A percentile compares a stretch with the other conserved stretches of the same genome.
Evolutionary conservation across 768 basidiomycete species (phyloP).

Genomic region (Suillus plorans): DNA sequence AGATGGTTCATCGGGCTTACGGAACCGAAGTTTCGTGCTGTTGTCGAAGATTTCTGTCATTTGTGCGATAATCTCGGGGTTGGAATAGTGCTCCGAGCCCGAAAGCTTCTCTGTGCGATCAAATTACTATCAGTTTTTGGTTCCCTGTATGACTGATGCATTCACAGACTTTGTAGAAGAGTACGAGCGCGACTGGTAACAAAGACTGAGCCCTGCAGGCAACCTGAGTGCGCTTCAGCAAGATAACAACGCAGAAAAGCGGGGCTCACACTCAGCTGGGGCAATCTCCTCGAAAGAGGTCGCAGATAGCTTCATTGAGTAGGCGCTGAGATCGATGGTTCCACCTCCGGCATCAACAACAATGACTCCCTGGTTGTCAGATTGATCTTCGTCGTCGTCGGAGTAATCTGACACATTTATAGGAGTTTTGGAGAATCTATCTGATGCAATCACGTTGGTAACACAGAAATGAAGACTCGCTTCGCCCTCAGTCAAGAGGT

Average conservation of each 20-base stretch:
- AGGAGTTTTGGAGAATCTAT: slow-evolving; percentile 16
- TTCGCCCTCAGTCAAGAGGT: slow-evolving; percentile 27
- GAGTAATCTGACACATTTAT: not conserved
- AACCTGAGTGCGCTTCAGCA: slow-evolving; percentile 24
- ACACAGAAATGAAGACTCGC: slow-evolving; percentile 39
- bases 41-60: slow-evolving; percentile 37
- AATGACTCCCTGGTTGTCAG: slow-evolving; percentile 36
- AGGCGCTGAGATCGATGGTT: slow-evolving; percentile 39
- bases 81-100: slow-evolving; percentile 25
- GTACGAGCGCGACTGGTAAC: slow-evolving; percentile 30
- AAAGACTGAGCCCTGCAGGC: slow-evolving; percentile 37
- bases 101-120: slow-evolving; percentile 25
- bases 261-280: slow-evolving; percentile 28
- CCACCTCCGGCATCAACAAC: slow-evolving; percentile 49
- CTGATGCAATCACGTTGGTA: slow-evolving; percentile 37
- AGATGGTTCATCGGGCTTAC: slow-evolving; percentile 29
- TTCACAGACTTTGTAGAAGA: slow-evolving; percentile 27
- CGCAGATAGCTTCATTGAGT: slow-evolving; percentile 23
- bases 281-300: slow-evolving; percentile 34
- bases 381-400: slow-evolving; percentile 3
- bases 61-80: slow-evolving; percentile 28
- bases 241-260: not conserved
- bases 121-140: not conserved
- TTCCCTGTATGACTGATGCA: not conserved
- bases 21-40: slow-evolving; percentile 40